phyloP scores from a whole-genome alignment of 1,139 yeast genomes.

The Komagataea norvegica region DNA sequence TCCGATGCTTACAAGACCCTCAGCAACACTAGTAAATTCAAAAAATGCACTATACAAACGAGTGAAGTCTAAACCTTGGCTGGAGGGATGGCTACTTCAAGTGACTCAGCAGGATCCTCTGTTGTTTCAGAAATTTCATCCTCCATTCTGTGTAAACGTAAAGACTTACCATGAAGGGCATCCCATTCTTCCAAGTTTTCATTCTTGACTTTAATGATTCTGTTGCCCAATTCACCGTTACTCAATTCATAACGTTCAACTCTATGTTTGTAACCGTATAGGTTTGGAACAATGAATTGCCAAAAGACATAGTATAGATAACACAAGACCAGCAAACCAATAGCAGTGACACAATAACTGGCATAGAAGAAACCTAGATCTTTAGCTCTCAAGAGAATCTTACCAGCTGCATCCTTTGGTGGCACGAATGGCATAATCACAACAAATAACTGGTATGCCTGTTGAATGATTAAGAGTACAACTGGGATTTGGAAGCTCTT shows the following conservation, averaged over 20 bases:
- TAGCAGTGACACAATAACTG: slow-evolving; percentile 25
- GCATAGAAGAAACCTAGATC: slow-evolving; percentile 35
- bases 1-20: too few relatives aligned
- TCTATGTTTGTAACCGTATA: slow-evolving; percentile 35
- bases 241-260: slow-evolving; percentile 30
- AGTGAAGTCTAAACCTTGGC: too few relatives aligned
- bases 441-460: slow-evolving; percentile 35
- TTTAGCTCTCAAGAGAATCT: slow-evolving; percentile 33
- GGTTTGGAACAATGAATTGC: slow-evolving; percentile 36
- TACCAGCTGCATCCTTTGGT: slow-evolving; percentile 23
- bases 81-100: too few relatives aligned
- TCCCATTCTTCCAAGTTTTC: slow-evolving; percentile 34
- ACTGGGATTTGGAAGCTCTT: slow-evolving; percentile 30
- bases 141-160: background rate
- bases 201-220: slow-evolving; percentile 34
- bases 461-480: slow-evolving; percentile 30
- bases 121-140: background rate
- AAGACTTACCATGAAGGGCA: slow-evolving; percentile 11
- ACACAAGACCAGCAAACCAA: slow-evolving; percentile 30
- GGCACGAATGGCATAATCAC: slow-evolving; percentile 40
- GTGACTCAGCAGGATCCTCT: too few relatives aligned
- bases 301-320: slow-evolving; percentile 34
- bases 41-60: too few relatives aligned
- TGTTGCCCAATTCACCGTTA: slow-evolving; percentile 40
- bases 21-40: too few relatives aligned